A percentile compares a stretch with the other conserved stretches of the same genome.
Evolutionary conservation across 352 stramenopile species (phyloP).

Genomic region (Pythium myriotylum): DNA sequence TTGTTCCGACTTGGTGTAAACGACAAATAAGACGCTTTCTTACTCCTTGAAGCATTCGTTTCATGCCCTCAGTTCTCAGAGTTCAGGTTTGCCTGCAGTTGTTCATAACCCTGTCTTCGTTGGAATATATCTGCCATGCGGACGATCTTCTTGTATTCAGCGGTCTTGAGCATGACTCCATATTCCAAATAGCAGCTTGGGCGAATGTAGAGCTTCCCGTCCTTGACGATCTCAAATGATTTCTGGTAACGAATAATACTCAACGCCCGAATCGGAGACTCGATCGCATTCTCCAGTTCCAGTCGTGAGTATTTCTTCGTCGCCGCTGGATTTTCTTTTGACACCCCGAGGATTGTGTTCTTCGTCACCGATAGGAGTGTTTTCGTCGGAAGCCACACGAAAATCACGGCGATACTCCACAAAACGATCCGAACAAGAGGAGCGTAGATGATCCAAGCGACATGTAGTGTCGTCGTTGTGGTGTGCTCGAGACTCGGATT

Average conservation of each 20-base stretch:
- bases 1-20: too few relatives aligned
- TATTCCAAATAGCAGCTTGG: conserved; percentile 37
- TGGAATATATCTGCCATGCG: conserved; percentile 1
- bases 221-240: conserved; percentile 30
- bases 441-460: conserved; percentile 21
- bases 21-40: too few relatives aligned
- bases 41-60: too few relatives aligned
- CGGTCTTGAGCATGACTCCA: neutral
- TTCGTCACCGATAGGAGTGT: neutral
- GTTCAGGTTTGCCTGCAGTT: too few relatives aligned
- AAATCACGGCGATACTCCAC: conserved; percentile 4
- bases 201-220: conserved; percentile 27
- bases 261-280: conserved; percentile 25
- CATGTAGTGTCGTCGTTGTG: neutral
- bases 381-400: conserved; percentile 3
- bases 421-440: conserved; percentile 17
- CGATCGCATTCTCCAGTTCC: conserved; percentile 25
- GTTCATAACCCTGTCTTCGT: neutral
- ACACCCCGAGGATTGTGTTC: too few relatives aligned
- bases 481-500: neutral
- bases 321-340: too few relatives aligned
- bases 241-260: conserved; percentile 29
- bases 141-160: conserved; percentile 1
- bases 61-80: too few relatives aligned
- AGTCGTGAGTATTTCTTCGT: conserved; percentile 20